Evolutionary conservation across 2,329 filamentous ascomycete species (phyloP).

Genomic region (Diaporthe australafricana): DNA sequence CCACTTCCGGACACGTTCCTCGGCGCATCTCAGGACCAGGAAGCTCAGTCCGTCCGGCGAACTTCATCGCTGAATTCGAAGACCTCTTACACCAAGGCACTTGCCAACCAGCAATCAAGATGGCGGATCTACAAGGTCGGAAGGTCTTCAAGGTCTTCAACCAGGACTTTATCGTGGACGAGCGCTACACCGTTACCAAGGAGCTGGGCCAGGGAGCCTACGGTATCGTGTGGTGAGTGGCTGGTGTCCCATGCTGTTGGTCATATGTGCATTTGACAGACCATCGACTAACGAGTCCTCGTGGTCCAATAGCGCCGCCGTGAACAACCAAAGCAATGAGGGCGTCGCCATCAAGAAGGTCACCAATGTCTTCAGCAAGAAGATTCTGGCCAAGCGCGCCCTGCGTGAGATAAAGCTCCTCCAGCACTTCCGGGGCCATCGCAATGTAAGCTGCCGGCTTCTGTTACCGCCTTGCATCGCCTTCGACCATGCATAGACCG

Average conservation of each 20-base stretch:
- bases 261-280: neutral
- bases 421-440: conserved; percentile 94
- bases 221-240: conserved; percentile 92
- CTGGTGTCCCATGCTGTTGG: neutral
- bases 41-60: neutral
- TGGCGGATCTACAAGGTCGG: conserved; percentile 61
- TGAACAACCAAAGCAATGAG: conserved; percentile 90
- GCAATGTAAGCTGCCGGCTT: conserved; percentile 72
- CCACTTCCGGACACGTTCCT: conserved; percentile 2
- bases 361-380: conserved; percentile 99
- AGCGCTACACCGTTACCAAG: conserved; percentile 98
- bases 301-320: conserved; percentile 76
- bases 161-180: conserved; percentile 98
- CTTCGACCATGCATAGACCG: no score
- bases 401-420: conserved; percentile 98
- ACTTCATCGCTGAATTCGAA: neutral
- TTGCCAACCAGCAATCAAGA: conserved; percentile 33
- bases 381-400: conserved; percentile 98
- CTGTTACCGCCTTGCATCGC: neutral
- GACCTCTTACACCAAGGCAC: neutral
- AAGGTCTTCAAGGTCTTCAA: conserved; percentile 99
- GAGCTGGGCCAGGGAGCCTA: conserved; percentile 98
- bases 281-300: conserved; percentile 22
- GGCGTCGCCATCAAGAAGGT: conserved; percentile 99
- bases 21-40: neutral